Evolutionary conservation across 2,329 filamentous ascomycete genomes (phyloP).

Genomic region (Eurotiales sp.): DNA sequence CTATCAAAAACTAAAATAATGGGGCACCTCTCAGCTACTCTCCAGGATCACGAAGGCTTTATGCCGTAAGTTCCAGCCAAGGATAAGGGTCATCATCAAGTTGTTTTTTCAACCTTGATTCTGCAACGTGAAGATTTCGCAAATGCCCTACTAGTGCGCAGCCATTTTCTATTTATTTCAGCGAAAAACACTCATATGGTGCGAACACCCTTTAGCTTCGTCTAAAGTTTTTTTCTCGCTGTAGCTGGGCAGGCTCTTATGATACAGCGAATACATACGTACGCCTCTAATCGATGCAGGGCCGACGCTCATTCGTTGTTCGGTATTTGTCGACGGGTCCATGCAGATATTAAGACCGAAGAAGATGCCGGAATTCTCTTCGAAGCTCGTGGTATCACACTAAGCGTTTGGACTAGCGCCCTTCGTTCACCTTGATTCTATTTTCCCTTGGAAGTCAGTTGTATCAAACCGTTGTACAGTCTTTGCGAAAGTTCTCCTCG

Average conservation of each 20-base stretch:
- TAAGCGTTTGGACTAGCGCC: not conserved
- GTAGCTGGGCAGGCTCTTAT: not conserved
- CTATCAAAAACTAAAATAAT: not conserved
- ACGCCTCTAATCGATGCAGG: not conserved
- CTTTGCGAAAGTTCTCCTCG: not conserved
- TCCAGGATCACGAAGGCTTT: not conserved
- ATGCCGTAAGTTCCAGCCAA: not conserved
- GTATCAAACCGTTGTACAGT: not conserved
- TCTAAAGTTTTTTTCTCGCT: not conserved
- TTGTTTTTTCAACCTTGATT: too few relatives aligned
- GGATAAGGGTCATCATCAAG: conserved; percentile 8
- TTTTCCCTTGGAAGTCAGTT: not conserved
- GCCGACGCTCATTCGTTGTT: conserved; percentile 3
- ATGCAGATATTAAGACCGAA: conserved; percentile 12
- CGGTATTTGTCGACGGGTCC: conserved; percentile 8
- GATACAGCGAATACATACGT: conserved; percentile 3
- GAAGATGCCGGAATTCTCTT: conserved; percentile 6
- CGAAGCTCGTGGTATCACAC: not conserved
- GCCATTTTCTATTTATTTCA: too few relatives aligned
- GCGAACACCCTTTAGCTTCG: too few relatives aligned
- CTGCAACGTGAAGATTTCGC: conserved; percentile 8
- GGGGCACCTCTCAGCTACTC: not conserved
- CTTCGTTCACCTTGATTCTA: not conserved
- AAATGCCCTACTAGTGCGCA: too few relatives aligned
- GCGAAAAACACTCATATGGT: too few relatives aligned